Base-by-base conservation (phyloP, 2,329 filamentous ascomycete species). In the Exserohilum turcica region DNA sequence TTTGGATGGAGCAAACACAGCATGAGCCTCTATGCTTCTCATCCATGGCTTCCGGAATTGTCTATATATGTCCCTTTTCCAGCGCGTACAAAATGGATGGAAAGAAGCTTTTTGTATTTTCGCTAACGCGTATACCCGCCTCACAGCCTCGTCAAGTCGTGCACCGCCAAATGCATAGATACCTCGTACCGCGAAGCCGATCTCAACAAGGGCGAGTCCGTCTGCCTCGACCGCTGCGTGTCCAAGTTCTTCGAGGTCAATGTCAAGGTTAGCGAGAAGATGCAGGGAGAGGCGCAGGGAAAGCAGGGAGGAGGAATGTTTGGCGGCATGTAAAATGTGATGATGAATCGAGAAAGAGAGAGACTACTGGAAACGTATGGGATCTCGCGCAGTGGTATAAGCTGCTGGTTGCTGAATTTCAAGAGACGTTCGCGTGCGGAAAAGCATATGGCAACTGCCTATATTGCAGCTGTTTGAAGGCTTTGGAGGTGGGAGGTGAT, bases 191-290 rank as follows among this genome's bases (percentile, higher is more conserved):
- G 92, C 76, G 94, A 99, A 81, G 86, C 85, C 76, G 93, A 99
- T 68, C 87, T 99, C 71, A 96, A 97, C 86, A 99, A 99, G 82
- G 95, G 92, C 83, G 94, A 99, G 80, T 92, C 89, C 66, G 94
- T 99, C 68, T 99, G 95, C 81, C 87, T 99, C 67, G 94, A 99
- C 80, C 91, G 94, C 72, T 99, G 95, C 80, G 90, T 95, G 53
- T 85, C 90, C 73, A 99, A 99, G 82, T 99, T 97, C 82, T 97
- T 99, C 80, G 93, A 97, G 68, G 92, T 96, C 71, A 96, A 96
- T 77, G 87, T 96, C 82, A 97, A 97, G 82, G 91, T 97, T 55
- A 93, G 90, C 70, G 92, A 97, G 80, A 91, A 95, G 80, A 92
- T 97, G 86, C 92, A 97, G 79, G 86, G 88, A 61, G 90, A 96